Evolutionary conservation across 1,284 basidiomycete genomes (phyloP), one percentile per base, ranked within the genome.

Genomic region (Malassezia cuniculi): DNA sequence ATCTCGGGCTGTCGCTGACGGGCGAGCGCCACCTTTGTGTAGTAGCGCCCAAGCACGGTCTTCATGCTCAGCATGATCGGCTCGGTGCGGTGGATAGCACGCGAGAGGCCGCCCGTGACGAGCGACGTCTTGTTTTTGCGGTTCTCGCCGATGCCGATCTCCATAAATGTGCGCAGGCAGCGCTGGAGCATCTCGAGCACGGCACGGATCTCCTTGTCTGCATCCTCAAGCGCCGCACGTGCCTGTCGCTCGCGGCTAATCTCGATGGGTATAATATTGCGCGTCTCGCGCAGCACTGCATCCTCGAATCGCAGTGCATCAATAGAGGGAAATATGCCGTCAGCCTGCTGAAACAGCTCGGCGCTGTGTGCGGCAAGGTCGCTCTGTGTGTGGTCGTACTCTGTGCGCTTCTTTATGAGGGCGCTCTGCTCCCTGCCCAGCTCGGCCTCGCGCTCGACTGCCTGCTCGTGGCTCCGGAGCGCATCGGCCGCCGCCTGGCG

Each of bases 1-100:
- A 62, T 45, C 2, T 56, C 34, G 26, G 42, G 19, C 34, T 60
- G 55, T n/a, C 47, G 55, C 16, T 49, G 48, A 12, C 59, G 34
- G 3, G 59, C 57, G 18, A 48, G 49, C 19, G 55, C 53, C 1
- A 57, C 25, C 8, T 38, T 39, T 27, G 55, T 58, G 44, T 48
- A 49, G 29, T 50, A 51, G 34, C 57, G 52, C 39, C 59, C 57
- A 15, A 46, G 43, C 22, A 34, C 36, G 12, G 51, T 52, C 47
- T 60, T 62, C 26, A 54, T 45, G 2, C 34, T 36, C 20, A 57
- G 45, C 3, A 62, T 36, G 8, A 49, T 32, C 2, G 56, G 48
- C 31, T 44, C 50, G 0, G 42, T 45, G 3, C 45, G 41, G 20
- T 42, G 40, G 19, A 52, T 46, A 12, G 47, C 47, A 8, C 41